These are phyloP conservation scores for Ascochyta clinopodiicola DNA, from an alignment of 2,329 filamentous ascomycete species.

Conservation along the genomic window DNA sequence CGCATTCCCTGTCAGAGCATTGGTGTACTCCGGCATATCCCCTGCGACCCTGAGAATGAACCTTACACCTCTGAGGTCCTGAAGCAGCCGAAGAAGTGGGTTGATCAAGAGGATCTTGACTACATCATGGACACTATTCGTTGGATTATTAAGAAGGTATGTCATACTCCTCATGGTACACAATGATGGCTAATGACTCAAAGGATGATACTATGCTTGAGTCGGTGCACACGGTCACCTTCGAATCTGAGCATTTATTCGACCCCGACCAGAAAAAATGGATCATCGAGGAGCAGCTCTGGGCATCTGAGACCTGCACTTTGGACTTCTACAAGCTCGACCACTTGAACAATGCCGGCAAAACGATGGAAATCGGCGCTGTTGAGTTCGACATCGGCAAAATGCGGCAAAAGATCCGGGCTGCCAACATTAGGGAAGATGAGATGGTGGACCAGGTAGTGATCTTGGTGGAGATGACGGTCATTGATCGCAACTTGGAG, in stretches of 20 bases:
- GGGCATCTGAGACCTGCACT: conserved; percentile 16
- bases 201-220: background rate
- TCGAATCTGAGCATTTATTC: conserved; percentile 1
- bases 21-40: conserved; percentile 16
- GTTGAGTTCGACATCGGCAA: conserved; percentile 19
- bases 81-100: background rate
- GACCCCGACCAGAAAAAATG: background rate
- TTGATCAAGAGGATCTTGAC: background rate
- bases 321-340: conserved; percentile 16
- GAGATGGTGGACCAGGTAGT: background rate
- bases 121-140: conserved; percentile 18
- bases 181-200: background rate
- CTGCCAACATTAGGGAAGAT: background rate
- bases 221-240: conserved; percentile 3
- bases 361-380: conserved; percentile 13
- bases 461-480: conserved; percentile 20
- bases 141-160: conserved; percentile 26
- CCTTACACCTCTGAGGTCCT: conserved; percentile 6
- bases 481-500: conserved; percentile 23
- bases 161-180: background rate
- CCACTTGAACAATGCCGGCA: conserved; percentile 18
- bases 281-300: conserved; percentile 12
- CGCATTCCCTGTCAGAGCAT: conserved; percentile 17
- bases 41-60: background rate
- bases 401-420: background rate